Evolutionary conservation across 768 basidiomycete genomes (phyloP).

Genomic region (Leucosporidium scottii): DNA sequence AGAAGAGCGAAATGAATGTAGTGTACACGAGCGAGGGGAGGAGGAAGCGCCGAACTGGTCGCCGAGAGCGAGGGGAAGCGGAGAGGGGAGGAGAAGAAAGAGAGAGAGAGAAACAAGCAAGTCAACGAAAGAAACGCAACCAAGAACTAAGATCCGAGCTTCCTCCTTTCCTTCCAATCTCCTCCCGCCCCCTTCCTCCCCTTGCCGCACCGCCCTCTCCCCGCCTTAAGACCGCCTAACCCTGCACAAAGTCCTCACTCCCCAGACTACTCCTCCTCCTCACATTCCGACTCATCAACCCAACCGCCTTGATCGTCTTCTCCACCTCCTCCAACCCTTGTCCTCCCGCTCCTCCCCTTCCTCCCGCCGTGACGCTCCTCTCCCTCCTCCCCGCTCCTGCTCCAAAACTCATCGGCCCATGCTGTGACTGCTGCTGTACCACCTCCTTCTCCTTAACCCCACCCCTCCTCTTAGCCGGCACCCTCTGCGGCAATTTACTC

Average conservation of each 20-base stretch:
- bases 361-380: background rate
- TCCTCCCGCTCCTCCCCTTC: background rate
- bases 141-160: background rate
- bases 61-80: too few species aligned
- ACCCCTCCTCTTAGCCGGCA: slow-evolving; percentile 21
- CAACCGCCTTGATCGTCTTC: slow-evolving; percentile 3
- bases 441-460: background rate
- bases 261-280: slow-evolving; percentile 24
- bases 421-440: too few species aligned
- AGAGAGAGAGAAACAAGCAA: too few species aligned
- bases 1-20: too few species aligned
- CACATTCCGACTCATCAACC: background rate
- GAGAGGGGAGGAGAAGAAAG: too few species aligned
- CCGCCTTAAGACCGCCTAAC: background rate
- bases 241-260: slow-evolving; percentile 11
- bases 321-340: background rate
- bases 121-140: too few species aligned
- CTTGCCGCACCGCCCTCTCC: too few species aligned
- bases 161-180: background rate
- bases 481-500: slow-evolving; percentile 17
- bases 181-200: background rate
- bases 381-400: background rate
- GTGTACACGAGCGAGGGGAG: too few species aligned
- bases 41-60: too few species aligned
- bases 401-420: background rate